phyloP scores from a whole-genome alignment of 2,329 filamentous ascomycete species.

The Stemphylium vesicarium region DNA sequence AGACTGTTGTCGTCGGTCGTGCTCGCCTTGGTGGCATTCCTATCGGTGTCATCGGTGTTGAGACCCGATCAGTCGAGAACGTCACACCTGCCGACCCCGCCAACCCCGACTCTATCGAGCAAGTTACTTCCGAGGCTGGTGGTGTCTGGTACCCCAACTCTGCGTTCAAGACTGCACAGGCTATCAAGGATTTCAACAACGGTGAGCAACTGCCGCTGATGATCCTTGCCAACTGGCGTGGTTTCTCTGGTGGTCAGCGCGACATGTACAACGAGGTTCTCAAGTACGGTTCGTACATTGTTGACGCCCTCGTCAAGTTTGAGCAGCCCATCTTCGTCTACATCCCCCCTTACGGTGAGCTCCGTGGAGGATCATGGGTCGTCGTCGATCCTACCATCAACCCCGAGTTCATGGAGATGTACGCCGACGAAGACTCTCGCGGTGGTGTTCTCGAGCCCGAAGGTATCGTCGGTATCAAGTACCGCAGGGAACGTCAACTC shows the following conservation, averaged over 20 bases:
- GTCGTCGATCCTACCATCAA: constrained; percentile 99
- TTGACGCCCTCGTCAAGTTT: constrained; percentile 96
- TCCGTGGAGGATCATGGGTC: constrained; percentile 99
- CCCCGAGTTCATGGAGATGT: constrained; percentile 97
- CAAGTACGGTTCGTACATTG: constrained; percentile 99
- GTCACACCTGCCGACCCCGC: constrained; percentile 95
- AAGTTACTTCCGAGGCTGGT: constrained; percentile 91
- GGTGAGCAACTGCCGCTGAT: constrained; percentile 97
- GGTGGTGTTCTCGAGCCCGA: constrained; percentile 98
- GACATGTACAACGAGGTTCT: constrained; percentile 99
- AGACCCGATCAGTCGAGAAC: constrained; percentile 96
- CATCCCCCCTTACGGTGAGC: constrained; percentile 94
- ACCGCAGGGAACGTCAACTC: constrained; percentile 94
- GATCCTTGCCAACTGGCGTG: constrained; percentile 99
- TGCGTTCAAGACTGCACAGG: constrained; percentile 98
- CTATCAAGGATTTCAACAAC: constrained; percentile 98
- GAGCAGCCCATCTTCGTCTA: constrained; percentile 99
- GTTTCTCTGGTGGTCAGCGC: constrained; percentile 98
- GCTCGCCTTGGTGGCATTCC: constrained; percentile 96
- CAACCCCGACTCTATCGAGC: constrained; percentile 97
- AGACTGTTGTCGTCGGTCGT: constrained; percentile 94
- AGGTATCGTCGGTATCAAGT: constrained; percentile 98
- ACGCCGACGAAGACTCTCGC: constrained; percentile 91
- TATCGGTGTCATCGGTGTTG: constrained; percentile 96
- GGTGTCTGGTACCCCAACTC: constrained; percentile 99